Base-by-base conservation (phyloP, 345 rosid genomes). In the Corchorus capsularis region DNA sequence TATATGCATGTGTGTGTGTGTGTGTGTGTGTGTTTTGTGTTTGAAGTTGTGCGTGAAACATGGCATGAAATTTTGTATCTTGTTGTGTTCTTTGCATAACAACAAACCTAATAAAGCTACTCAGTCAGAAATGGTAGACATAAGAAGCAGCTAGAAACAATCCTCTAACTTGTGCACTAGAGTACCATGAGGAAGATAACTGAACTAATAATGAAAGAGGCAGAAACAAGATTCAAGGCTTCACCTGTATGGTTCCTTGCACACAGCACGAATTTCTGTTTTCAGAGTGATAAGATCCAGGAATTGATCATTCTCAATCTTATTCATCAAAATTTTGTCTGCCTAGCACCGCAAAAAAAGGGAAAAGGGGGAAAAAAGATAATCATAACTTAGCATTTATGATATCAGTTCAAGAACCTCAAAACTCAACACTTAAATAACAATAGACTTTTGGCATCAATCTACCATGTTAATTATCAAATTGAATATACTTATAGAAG, bases 221-320 rank as follows among this genome's bases (percentile, higher is more conserved):
- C 71, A 55, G 47, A 49, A 70, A 65, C 39, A 77, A 43, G 43
- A 71, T 57, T 69, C 71, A 54, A 19, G 72, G 73, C 73, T 66
- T 86, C 69, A 93, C 99, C 99, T 92, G 87, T 93, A 96, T 52
- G 97, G 91, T 84, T 92, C 98, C 90, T 93, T 91, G 84, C 96
- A 93, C 37, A 83, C 90, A 73, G 94, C 87, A 69, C 83, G 89
- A 75, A 92, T 93, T 83, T 93, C 96, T 41, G 97, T 90, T 73
- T 89, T 89, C 75, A 91, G 87, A 64, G 96, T 87, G 90, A 93
- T 87, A 71, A 92, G 94, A 75, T 91, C 92, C 88, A 96, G 79
- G 92, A 96, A 93, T 82, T 90, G 94, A 84, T 96, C 98, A 76
- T 91, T 93, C 83, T 91, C 99, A 71, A 96, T 96, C 89, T 86